phyloP scores from a whole-genome alignment of 2,329 filamentous ascomycete genomes.

The Fusarium subglutinans region DNA sequence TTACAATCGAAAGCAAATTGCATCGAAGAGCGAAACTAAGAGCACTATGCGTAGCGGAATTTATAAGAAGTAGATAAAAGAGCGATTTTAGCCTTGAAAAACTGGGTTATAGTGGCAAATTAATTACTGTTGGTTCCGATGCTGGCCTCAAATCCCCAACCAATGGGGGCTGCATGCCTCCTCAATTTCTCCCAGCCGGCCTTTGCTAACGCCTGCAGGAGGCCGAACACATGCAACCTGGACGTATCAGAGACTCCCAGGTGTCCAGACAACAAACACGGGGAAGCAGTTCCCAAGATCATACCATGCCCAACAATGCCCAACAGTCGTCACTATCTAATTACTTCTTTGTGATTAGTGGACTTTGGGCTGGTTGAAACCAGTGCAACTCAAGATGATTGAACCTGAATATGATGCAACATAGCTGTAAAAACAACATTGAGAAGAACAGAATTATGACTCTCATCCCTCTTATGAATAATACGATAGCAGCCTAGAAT shows the following conservation, averaged over 20 bases:
- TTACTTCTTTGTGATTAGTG: rapidly evolving
- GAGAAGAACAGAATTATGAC: rapidly evolving
- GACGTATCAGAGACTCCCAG: neutral
- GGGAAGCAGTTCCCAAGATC: no score
- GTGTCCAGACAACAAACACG: neutral
- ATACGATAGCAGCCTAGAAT: rapidly evolving
- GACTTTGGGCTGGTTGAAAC: no score
- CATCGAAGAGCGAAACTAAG: rapidly evolving
- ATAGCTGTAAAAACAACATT: neutral
- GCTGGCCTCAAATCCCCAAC: neutral
- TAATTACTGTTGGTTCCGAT: neutral
- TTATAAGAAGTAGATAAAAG: rapidly evolving
- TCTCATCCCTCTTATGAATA: rapidly evolving
- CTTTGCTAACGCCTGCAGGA: neutral
- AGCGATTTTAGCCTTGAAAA: rapidly evolving
- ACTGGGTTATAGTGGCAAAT: neutral
- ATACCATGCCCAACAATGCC: neutral
- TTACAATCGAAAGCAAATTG: no score
- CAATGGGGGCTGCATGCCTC: neutral
- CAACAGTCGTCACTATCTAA: neutral
- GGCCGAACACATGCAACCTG: neutral
- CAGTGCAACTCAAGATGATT: neutral
- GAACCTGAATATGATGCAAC: neutral
- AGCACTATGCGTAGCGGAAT: neutral
- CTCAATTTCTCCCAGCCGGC: neutral